Conservation (phyloP, 805 yeast genomes). For the Candida nanaspora region DNA sequence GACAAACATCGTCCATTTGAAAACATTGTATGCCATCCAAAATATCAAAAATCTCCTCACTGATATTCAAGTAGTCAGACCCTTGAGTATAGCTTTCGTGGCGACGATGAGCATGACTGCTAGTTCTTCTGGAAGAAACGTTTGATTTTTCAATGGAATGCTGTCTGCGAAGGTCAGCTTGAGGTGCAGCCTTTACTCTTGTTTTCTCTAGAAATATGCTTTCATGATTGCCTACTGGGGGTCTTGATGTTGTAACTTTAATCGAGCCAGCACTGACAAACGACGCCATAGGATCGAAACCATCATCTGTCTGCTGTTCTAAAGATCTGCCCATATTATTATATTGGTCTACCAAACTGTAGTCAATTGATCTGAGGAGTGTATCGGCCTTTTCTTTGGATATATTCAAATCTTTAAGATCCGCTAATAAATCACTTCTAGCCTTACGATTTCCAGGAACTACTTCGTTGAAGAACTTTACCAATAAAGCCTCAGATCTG, state of each 20-base stretch:
- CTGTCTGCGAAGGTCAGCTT: background rate
- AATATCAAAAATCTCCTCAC: background rate
- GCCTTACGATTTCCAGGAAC: constrained; percentile 29
- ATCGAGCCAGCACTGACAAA: constrained; percentile 24
- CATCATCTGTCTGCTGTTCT: background rate
- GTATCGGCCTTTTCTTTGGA: constrained; percentile 14
- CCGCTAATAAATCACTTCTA: constrained; percentile 36
- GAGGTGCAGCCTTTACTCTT: background rate
- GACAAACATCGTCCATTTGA: constrained; percentile 27
- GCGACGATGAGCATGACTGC: background rate
- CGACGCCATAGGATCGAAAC: constrained; percentile 1
- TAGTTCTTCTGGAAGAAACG: background rate
- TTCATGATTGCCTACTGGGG: background rate
- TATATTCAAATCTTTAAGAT: constrained; percentile 29
- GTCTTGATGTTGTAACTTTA: constrained; percentile 14
- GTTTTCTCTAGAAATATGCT: background rate
- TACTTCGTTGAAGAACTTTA: constrained; percentile 28
- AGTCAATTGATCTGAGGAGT: constrained; percentile 25
- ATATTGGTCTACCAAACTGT: constrained; percentile 9
- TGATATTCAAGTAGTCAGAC: background rate
- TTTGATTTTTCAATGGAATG: background rate
- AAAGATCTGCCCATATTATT: background rate
- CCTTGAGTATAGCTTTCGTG: background rate
- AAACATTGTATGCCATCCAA: constrained; percentile 3
- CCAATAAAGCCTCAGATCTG: constrained; percentile 21